These are phyloP conservation scores for Thelonectria rubi DNA, from an alignment of 2,329 filamentous ascomycete genomes.

Conservation along the genomic window DNA sequence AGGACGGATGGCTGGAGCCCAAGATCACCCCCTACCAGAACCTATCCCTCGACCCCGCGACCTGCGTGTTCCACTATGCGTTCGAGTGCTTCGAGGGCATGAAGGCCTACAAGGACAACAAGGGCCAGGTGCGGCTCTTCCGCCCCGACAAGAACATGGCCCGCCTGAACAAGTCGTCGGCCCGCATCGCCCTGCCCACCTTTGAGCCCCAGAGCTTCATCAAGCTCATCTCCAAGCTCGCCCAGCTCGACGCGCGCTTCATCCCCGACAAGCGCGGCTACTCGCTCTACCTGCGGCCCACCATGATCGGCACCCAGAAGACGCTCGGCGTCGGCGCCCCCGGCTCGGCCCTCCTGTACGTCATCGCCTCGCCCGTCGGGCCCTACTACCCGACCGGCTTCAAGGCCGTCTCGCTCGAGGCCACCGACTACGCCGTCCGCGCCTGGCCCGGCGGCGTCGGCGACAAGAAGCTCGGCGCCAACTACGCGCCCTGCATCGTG, in stretches of 20 bases:
- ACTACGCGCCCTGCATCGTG: constrained; percentile 99
- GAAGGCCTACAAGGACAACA: constrained; percentile 95
- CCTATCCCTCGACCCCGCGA: constrained; percentile 93
- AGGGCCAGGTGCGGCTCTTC: constrained; percentile 85
- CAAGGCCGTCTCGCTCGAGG: constrained; percentile 95
- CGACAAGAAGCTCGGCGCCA: constrained; percentile 97
- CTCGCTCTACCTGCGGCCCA: constrained; percentile 93
- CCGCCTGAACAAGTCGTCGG: constrained; percentile 88
- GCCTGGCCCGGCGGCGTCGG: constrained; percentile 98
- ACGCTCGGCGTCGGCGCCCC: constrained; percentile 94
- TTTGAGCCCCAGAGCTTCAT: constrained; percentile 80
- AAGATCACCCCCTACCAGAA: constrained; percentile 95
- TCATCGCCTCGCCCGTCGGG: constrained; percentile 95
- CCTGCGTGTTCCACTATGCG: constrained; percentile 98
- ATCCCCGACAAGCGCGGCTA: constrained; percentile 89
- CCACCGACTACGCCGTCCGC: constrained; percentile 94
- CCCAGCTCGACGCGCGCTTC: constrained; percentile 84
- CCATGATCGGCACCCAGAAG: constrained; percentile 95
- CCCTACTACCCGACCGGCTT: constrained; percentile 99
- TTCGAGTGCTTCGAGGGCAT: constrained; percentile 99
- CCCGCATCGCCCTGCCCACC: constrained; percentile 91
- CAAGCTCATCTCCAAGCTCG: constrained; percentile 82
- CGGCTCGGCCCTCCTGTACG: constrained; percentile 88
- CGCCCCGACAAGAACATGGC: constrained; percentile 96
- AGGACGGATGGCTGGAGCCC: constrained; percentile 83